phyloP scores from a whole-genome alignment of 139 green algal genomes.

The Edaphochlamys debaryana region DNA sequence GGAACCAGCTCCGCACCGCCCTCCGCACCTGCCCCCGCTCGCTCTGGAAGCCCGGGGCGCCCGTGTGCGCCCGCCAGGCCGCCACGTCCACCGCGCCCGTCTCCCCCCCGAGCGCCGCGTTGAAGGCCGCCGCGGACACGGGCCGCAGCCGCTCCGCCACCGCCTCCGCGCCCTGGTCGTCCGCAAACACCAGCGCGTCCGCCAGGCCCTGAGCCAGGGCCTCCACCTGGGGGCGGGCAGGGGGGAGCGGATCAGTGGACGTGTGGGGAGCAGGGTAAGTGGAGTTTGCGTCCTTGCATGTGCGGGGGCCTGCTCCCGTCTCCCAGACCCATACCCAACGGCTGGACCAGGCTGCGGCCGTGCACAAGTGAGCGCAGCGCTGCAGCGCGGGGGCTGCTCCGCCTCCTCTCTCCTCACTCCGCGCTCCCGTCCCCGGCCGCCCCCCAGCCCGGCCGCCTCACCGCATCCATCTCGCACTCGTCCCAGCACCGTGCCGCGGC shows the following conservation, averaged over 20 bases:
- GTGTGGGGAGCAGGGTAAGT: no score
- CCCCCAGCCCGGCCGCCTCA: background rate
- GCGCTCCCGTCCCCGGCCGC: no score
- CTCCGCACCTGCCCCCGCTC: slow-evolving; percentile 6
- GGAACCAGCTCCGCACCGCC: no score
- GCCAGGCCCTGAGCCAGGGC: slow-evolving; percentile 30
- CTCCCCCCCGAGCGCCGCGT: slow-evolving; percentile 20
- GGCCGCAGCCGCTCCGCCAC: slow-evolving; percentile 20
- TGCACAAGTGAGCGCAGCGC: no score
- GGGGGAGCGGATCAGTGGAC: no score
- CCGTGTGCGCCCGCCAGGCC: slow-evolving; percentile 15
- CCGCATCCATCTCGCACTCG: slow-evolving; percentile 16
- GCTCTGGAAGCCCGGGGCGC: slow-evolving; percentile 15
- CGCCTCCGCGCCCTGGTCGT: background rate
- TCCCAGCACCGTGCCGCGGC: background rate
- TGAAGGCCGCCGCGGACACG: slow-evolving; percentile 23
- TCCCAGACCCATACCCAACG: no score
- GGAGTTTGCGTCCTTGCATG: no score
- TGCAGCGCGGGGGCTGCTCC: no score
- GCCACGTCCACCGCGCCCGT: background rate
- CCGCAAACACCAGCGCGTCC: background rate
- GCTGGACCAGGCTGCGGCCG: no score
- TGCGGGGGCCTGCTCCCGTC: no score
- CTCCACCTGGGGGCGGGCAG: slow-evolving; percentile 13
- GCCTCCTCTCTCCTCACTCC: no score